phyloP scores from a whole-genome alignment of 495 filamentous ascomycete genomes.

The Aspergillus wentii region DNA sequence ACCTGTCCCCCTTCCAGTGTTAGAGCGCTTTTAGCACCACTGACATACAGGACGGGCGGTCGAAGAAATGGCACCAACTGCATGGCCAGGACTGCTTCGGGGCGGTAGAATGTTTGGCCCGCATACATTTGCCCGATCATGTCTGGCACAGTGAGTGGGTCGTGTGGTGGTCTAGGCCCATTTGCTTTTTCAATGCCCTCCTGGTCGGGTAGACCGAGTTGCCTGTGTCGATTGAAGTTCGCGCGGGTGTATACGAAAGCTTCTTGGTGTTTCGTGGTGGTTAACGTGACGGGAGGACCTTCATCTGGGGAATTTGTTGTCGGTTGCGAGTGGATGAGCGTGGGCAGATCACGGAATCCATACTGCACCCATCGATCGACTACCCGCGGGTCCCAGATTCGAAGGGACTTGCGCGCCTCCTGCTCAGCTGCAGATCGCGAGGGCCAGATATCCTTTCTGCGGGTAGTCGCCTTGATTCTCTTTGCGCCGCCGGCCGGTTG shows the following conservation, averaged over 20 bases:
- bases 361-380: slow-evolving; percentile 49
- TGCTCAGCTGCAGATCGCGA: slow-evolving; percentile 44
- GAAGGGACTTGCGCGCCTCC: slow-evolving; percentile 45
- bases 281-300: slow-evolving; percentile 36
- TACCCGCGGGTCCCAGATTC: slow-evolving; percentile 59
- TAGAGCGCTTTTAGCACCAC: slow-evolving; percentile 54
- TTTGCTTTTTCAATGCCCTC: slow-evolving; percentile 5
- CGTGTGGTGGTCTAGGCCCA: slow-evolving; percentile 11
- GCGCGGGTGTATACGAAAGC: slow-evolving; percentile 35
- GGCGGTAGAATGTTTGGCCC: slow-evolving; percentile 52
- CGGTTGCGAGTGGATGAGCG: slow-evolving; percentile 35
- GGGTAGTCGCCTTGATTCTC: slow-evolving; percentile 30
- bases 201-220: slow-evolving; percentile 6
- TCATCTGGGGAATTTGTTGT: background rate
- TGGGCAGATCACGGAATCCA: slow-evolving; percentile 52
- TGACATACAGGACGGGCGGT: slow-evolving; percentile 65
- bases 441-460: slow-evolving; percentile 58
- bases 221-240: slow-evolving; percentile 10
- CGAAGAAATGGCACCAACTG: slow-evolving; percentile 53
- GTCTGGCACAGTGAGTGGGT: slow-evolving; percentile 19
- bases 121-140: slow-evolving; percentile 11
- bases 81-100: slow-evolving; percentile 54
- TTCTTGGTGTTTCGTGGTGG: slow-evolving; percentile 47
- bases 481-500: background rate
- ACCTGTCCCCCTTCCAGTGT: slow-evolving; percentile 22